phyloP scores from a whole-genome alignment of 345 rosid genomes.

The Luvunga scandens region DNA sequence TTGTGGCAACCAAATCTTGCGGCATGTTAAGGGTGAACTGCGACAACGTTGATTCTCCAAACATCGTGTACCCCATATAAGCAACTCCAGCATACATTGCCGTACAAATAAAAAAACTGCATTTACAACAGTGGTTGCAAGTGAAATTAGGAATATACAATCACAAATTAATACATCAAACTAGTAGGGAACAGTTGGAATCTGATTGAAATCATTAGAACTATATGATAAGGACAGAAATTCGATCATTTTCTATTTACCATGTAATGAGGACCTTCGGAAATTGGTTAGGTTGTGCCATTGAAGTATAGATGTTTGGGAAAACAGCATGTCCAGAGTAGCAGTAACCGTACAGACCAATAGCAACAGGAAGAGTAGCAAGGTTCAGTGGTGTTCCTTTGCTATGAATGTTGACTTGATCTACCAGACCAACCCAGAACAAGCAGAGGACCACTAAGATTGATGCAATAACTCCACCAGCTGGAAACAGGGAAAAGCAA shows the following conservation, averaged over 20 bases:
- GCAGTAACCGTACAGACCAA: constrained; percentile 93
- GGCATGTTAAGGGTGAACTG: constrained; percentile 96
- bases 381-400: constrained; percentile 65
- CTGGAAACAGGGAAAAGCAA: constrained; percentile 34
- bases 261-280: constrained; percentile 70
- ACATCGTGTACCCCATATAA: constrained; percentile 84
- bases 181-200: too few relatives aligned
- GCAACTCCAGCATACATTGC: constrained; percentile 84
- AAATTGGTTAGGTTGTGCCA: constrained; percentile 73
- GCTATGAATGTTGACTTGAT: constrained; percentile 65
- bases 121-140: neutral
- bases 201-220: neutral
- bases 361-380: constrained; percentile 81
- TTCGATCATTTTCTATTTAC: constrained; percentile 30
- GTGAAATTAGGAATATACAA: neutral
- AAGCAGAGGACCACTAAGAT: constrained; percentile 73
- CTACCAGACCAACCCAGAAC: constrained; percentile 86
- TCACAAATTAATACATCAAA: neutral
- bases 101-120: constrained; percentile 74
- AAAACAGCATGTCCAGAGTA: constrained; percentile 98
- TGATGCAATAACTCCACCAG: constrained; percentile 96
- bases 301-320: constrained; percentile 90
- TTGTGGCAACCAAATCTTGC: constrained; percentile 75
- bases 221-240: neutral
- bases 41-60: constrained; percentile 69